These are phyloP conservation scores for Cucurbita argyrosperma DNA, from an alignment of 306 rosid species.

Conservation along the genomic window DNA sequence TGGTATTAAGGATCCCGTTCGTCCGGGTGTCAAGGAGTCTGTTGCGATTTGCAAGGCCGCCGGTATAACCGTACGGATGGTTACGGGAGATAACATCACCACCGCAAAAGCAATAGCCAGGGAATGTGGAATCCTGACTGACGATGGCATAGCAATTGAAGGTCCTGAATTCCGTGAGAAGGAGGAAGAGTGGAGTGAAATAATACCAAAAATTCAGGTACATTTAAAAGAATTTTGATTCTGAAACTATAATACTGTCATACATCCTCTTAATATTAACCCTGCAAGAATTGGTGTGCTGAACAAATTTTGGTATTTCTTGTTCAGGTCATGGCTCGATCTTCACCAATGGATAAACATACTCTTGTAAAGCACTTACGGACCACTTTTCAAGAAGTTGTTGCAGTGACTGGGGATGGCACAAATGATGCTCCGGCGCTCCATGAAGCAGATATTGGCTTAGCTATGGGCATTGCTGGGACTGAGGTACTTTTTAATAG, in stretches of 20 bases:
- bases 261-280: not conserved
- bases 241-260: not conserved
- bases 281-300: conserved; percentile 1
- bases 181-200: conserved; percentile 42
- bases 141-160: conserved; percentile 76
- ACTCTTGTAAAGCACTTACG: conserved; percentile 66
- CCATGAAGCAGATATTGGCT: conserved; percentile 98
- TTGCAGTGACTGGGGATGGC: conserved; percentile 96
- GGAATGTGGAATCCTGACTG: conserved; percentile 92
- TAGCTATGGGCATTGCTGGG: conserved; percentile 99
- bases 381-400: conserved; percentile 86
- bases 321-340: conserved; percentile 85
- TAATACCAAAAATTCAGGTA: conserved; percentile 87
- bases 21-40: conserved; percentile 87
- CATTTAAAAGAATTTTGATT: not conserved
- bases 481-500: conserved; percentile 51
- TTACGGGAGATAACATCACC: conserved; percentile 88
- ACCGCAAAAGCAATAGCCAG: conserved; percentile 98
- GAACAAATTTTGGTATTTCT: conserved; percentile 9
- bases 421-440: conserved; percentile 99
- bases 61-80: conserved; percentile 86
- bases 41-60: conserved; percentile 91
- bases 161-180: conserved; percentile 83
- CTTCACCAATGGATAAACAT: conserved; percentile 96
- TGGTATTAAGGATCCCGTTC: conserved; percentile 97